Conservation (phyloP, 257 asterid species). For the Scutellaria barbata region DNA sequence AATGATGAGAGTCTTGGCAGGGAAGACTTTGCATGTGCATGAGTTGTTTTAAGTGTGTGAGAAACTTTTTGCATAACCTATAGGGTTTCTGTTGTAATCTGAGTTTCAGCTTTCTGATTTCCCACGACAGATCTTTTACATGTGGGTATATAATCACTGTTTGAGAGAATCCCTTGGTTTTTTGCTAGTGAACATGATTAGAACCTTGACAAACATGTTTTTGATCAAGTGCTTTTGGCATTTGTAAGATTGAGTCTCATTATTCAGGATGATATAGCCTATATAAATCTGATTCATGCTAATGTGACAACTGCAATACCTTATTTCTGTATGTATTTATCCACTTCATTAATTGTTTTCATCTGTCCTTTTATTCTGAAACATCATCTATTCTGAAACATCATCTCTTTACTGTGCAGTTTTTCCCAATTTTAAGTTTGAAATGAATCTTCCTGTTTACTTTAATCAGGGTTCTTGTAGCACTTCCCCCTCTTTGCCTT, state of each 20-base stretch:
- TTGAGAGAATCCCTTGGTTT: not conserved
- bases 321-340: not conserved
- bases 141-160: not conserved
- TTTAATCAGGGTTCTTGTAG: slow-evolving; percentile 51
- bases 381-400: no score
- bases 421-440: not conserved
- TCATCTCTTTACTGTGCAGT: not conserved
- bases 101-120: slow-evolving; percentile 4
- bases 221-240: slow-evolving; percentile 1
- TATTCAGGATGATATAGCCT: slow-evolving; percentile 1
- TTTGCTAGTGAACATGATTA: not conserved
- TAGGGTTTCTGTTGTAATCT: not conserved
- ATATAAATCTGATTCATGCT: not conserved
- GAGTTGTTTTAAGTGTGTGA: not conserved
- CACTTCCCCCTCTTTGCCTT: slow-evolving; percentile 43
- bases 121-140: not conserved
- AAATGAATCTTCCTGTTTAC: slow-evolving; percentile 6
- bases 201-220: slow-evolving; percentile 16
- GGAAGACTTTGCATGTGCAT: slow-evolving; percentile 4
- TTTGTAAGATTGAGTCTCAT: slow-evolving; percentile 3
- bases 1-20: not conserved
- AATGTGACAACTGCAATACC: slow-evolving; percentile 9
- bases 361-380: slow-evolving; percentile 16
- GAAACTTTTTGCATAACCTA: not conserved
- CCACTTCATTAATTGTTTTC: slow-evolving; percentile 5